phyloP scores from a whole-genome alignment of 768 basidiomycete species.

The Mycena haematopus region DNA sequence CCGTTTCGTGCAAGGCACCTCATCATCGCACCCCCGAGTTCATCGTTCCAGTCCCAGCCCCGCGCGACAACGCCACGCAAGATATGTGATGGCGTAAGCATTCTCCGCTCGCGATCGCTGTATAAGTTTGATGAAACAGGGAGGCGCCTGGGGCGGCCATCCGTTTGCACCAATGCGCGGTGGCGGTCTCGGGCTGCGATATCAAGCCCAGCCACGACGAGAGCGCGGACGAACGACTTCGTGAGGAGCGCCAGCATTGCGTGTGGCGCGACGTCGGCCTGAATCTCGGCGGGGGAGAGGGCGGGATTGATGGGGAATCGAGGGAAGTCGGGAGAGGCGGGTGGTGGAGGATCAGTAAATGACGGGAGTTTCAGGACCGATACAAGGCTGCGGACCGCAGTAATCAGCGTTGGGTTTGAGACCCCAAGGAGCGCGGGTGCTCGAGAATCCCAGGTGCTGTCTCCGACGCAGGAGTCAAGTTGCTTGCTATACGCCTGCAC shows the following conservation, averaged over 20 bases:
- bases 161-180: slow-evolving; percentile 25
- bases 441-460: slow-evolving; percentile 24
- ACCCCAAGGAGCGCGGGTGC: slow-evolving; percentile 34
- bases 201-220: slow-evolving; percentile 47
- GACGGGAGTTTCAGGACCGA: slow-evolving; percentile 35
- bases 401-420: slow-evolving; percentile 41
- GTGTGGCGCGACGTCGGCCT: slow-evolving; percentile 45
- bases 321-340: slow-evolving; percentile 20
- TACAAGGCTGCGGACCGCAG: slow-evolving; percentile 39
- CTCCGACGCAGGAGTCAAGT: not conserved
- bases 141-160: slow-evolving; percentile 28
- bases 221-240: slow-evolving; percentile 41
- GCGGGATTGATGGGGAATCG: slow-evolving; percentile 39
- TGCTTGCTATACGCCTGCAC: not conserved
- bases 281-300: slow-evolving; percentile 35
- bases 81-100: slow-evolving; percentile 53
- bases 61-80: slow-evolving; percentile 45
- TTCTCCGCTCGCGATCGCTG: slow-evolving; percentile 23
- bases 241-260: slow-evolving; percentile 46
- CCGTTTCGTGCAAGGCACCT: slow-evolving; percentile 22
- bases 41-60: slow-evolving; percentile 31
- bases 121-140: slow-evolving; percentile 25
- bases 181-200: slow-evolving; percentile 42
- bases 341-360: slow-evolving; percentile 26
- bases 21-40: slow-evolving; percentile 24